Percentiles rank a stretch among this genome's conserved stretches.
phyloP scores from a whole-genome alignment of 78 protist genomes.

The Protostelium mycophagum region DNA sequence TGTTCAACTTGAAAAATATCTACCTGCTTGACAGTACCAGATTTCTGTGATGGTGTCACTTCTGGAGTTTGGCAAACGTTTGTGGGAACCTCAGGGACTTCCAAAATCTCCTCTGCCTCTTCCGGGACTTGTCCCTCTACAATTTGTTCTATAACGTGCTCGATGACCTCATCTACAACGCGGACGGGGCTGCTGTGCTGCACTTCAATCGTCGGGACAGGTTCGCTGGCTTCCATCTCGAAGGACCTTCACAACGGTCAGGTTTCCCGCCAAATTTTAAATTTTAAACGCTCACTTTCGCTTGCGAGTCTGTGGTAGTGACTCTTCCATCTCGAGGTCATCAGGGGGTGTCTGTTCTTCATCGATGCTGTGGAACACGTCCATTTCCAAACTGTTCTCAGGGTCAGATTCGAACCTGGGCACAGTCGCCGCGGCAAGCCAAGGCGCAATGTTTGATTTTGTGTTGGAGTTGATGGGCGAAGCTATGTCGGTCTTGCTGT shows the following conservation, averaged over 20 bases:
- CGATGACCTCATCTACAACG: not conserved
- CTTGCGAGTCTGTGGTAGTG: not conserved
- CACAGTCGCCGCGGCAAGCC: not conserved
- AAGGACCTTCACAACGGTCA: not conserved
- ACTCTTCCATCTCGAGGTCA: not conserved
- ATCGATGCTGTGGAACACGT: not conserved
- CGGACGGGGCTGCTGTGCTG: no score
- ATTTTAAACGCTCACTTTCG: not conserved
- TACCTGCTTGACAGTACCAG: not conserved
- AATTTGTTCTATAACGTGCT: not conserved
- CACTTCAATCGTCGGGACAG: not conserved
- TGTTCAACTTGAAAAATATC: not conserved
- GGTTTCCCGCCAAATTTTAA: not conserved
- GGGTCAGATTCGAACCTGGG: no score
- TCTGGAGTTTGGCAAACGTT: not conserved
- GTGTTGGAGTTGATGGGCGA: not conserved
- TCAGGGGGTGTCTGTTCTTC: not conserved
- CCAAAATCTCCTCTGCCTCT: not conserved
- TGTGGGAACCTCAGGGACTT: not conserved
- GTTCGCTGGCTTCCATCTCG: not conserved
- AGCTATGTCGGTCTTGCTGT: no score
- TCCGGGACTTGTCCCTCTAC: not conserved
- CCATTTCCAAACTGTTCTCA: not conserved
- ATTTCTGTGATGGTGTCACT: not conserved
- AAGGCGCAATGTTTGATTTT: not conserved